Conservation (phyloP, 2,329 filamentous ascomycete species). For the Pseudopyrenochaeta lycopersici region DNA sequence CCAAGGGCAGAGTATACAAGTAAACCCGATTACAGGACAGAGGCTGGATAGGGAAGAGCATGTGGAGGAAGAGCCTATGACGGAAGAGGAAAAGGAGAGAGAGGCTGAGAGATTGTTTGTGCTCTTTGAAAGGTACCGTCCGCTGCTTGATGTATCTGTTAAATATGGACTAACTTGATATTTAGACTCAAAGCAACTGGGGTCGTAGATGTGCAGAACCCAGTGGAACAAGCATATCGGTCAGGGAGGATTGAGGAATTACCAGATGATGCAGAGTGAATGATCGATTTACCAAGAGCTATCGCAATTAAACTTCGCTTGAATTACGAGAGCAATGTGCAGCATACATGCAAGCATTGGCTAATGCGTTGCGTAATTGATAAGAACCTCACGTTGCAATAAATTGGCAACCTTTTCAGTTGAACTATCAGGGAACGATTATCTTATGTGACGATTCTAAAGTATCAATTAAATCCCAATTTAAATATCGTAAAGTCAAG, state of each 20-base stretch:
- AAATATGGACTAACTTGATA: slow-evolving; percentile 7
- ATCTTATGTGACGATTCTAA: too few species aligned
- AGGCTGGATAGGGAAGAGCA: slow-evolving; percentile 73
- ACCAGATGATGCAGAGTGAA: slow-evolving; percentile 57
- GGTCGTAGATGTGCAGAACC: slow-evolving; percentile 80
- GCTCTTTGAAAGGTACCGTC: slow-evolving; percentile 80
- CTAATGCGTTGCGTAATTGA: background rate
- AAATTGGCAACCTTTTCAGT: too few species aligned
- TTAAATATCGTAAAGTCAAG: too few species aligned
- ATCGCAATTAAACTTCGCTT: background rate
- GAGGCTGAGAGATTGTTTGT: slow-evolving; percentile 92
- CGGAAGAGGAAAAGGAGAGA: slow-evolving; percentile 86
- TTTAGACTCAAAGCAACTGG: slow-evolving; percentile 74
- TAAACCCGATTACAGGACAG: slow-evolving; percentile 92
- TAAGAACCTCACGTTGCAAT: too few species aligned
- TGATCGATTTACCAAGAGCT: background rate
- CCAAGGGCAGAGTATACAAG: slow-evolving; percentile 45
- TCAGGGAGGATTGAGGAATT: slow-evolving; percentile 78
- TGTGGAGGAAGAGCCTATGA: slow-evolving; percentile 76
- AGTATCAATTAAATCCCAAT: too few species aligned
- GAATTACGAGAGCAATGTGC: background rate
- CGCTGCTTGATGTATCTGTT: background rate
- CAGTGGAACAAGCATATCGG: slow-evolving; percentile 73
- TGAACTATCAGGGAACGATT: too few species aligned
- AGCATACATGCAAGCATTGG: background rate